Base-by-base conservation (phyloP, 352 stramenopile species). In the Phytopythium litorale region DNA sequence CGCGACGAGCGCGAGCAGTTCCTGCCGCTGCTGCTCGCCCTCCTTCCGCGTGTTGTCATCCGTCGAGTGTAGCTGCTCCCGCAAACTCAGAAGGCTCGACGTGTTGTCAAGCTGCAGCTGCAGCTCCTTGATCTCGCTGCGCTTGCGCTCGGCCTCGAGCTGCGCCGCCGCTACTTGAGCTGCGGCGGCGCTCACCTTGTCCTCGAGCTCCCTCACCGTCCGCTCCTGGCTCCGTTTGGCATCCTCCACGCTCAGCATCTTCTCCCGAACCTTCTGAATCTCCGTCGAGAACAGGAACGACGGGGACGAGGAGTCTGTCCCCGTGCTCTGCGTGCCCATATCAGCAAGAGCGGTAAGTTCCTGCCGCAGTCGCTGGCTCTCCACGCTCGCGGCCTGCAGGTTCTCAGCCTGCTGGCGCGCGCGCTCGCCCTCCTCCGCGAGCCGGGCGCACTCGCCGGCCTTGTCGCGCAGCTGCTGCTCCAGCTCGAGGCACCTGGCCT, bases 391-490 rank as follows among this genome's bases (percentile, higher is more conserved):
- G 19, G 71, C 68, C 49, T 85, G 71, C 9, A 84, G 57, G 37
- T 82, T 76, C 49, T 79, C 58, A 18, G 74, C 25, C 11, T 64
- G 63, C 49, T 70, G 64, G 25, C 74, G 63, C 40, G 64, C 45
- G 1, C 33, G 23, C 35, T 12, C 59, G 8, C 62, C 63, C 16
- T 83, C 71, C 35, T 77, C 53, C 12, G 70, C 62, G 16, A 79
- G 54, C n/a, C 68, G 73, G 7, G 72, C 68, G 46, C 69, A 79
- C 59, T 88, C 76, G 1, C 75, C 66, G 18, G 62, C 66, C 55
- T 81, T 87, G 38, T 68, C 66, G 0, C 64, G 51, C 35, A 88
- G 58, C 28, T 85, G 63, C 15, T 87, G 73, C 43, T 92, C 82
- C 30, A 88, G 64, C 30, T 78, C 68, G 37, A 89, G 64, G 28